Percentiles rank a stretch among this genome's conserved stretches.
Conservation (phyloP, 73 alveolate species). For the Paramecium tetraurelia region DNA sequence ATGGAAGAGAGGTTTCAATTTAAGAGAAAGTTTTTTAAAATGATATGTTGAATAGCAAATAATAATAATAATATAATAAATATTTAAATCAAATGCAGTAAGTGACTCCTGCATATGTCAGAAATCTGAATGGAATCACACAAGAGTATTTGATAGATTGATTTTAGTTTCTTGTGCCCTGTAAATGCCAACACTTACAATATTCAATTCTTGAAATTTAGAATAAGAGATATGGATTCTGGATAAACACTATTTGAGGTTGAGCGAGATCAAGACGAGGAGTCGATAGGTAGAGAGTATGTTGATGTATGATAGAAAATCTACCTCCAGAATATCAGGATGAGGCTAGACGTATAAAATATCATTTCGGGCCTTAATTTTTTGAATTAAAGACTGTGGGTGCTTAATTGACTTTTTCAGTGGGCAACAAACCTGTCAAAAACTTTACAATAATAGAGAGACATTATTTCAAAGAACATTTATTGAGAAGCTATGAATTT, state of each 20-base stretch:
- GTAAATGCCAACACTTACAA: conserved; percentile 74
- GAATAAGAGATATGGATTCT: conserved; percentile 76
- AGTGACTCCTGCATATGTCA: conserved; percentile 22
- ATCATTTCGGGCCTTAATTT: conserved; percentile 92
- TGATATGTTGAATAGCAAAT: background rate
- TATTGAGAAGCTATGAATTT: conserved; percentile 85
- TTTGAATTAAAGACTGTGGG: conserved; percentile 81
- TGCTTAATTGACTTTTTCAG: conserved; percentile 76
- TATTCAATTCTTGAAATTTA: conserved; percentile 71
- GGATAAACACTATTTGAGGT: conserved; percentile 78
- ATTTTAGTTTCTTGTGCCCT: conserved; percentile 71
- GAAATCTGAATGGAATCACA: conserved; percentile 3
- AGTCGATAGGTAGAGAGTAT: conserved; percentile 38
- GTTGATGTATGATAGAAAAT: conserved; percentile 38
- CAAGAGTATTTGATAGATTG: background rate
- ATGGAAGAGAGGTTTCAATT: too few species aligned
- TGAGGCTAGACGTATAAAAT: conserved; percentile 81
- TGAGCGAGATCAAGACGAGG: conserved; percentile 65
- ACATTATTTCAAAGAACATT: conserved; percentile 86
- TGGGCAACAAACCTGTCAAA: conserved; percentile 81
- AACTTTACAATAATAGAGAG: conserved; percentile 92
- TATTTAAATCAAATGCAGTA: background rate
- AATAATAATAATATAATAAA: background rate
- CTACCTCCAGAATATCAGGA: conserved; percentile 67
- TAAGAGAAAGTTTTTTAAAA: background rate